phyloP scores from a whole-genome alignment of 805 yeast species.

The Wickerhamiella dianesei region DNA sequence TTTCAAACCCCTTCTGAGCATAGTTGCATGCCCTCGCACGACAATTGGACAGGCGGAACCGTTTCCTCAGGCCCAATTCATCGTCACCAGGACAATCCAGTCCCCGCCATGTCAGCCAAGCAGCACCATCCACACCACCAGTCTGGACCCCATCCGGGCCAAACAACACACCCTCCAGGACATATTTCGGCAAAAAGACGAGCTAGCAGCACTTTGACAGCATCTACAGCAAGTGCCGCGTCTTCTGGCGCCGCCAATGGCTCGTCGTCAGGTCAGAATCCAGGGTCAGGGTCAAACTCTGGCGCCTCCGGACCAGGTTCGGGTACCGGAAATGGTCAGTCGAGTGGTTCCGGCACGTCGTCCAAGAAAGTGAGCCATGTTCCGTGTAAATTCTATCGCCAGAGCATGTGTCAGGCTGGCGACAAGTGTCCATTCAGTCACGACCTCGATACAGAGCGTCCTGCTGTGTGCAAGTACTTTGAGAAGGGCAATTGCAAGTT shows the following conservation, averaged over 20 bases:
- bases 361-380: conserved; percentile 68
- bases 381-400: conserved; percentile 86
- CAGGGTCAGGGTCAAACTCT: not conserved
- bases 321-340: not conserved
- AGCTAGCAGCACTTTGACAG: not conserved
- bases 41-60: not conserved
- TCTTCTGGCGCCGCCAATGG: not conserved
- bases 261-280: not conserved
- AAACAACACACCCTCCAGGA: not conserved
- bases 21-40: not conserved
- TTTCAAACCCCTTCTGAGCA: too few species aligned
- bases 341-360: not conserved
- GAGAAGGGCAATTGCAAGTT: conserved; percentile 95
- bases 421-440: conserved; percentile 84
- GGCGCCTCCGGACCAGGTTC: not conserved
- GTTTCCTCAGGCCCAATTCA: not conserved
- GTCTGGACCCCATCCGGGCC: not conserved
- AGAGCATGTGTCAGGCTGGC: conserved; percentile 95
- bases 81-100: not conserved
- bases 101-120: not conserved
- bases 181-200: not conserved
- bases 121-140: not conserved
- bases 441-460: conserved; percentile 30
- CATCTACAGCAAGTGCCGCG: not conserved
- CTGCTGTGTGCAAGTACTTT: conserved; percentile 75